Evolutionary conservation across 2,329 filamentous ascomycete species (phyloP), one percentile per base, ranked within the genome.

Genomic region (Cladosporium phlei): DNA sequence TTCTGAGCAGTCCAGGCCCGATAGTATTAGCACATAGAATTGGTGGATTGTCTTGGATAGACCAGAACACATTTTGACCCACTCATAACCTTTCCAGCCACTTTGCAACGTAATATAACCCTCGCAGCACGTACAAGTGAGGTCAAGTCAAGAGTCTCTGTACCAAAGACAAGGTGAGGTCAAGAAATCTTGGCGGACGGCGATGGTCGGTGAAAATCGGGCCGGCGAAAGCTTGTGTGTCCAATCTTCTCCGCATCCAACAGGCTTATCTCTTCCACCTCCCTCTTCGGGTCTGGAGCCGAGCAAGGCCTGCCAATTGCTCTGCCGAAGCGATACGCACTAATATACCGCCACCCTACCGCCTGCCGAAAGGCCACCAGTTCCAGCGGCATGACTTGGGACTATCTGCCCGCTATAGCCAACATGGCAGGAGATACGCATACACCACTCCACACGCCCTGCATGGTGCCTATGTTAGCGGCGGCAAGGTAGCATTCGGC

Each of bases 191-290:
- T 30, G 34, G 34, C 28, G 28, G 11, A n/a, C 19, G 38, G 4
- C 27, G 16, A n/a, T n/a, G n/a, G n/a, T n/a, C n/a, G n/a, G n/a
- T n/a, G n/a, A n/a, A n/a, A n/a, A n/a, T n/a, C n/a, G n/a, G n/a
- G n/a, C n/a, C n/a, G n/a, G n/a, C n/a, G n/a, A n/a, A n/a, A n/a
- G n/a, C n/a, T n/a, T n/a, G n/a, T n/a, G n/a, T 29, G 27, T n/a
- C 27, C 11, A 40, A 30, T 11, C 27, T 32, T 40, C 28, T 40
- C 20, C 38, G 38, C 25, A 29, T 24, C 38, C 27, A 29, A 19
- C n/a, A 9, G 16, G 38, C 38, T 40, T 40, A 40, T 40, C 38
- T 40, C 27, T 30, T 30, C 38, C 38, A 40, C 38, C 38, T 40
- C 19, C 38, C 38, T 19, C 27, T 40, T 40, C 38, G 10, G 38